Conservation (phyloP, 2,329 filamentous ascomycete genomes). For the Apiospora aurea region DNA sequence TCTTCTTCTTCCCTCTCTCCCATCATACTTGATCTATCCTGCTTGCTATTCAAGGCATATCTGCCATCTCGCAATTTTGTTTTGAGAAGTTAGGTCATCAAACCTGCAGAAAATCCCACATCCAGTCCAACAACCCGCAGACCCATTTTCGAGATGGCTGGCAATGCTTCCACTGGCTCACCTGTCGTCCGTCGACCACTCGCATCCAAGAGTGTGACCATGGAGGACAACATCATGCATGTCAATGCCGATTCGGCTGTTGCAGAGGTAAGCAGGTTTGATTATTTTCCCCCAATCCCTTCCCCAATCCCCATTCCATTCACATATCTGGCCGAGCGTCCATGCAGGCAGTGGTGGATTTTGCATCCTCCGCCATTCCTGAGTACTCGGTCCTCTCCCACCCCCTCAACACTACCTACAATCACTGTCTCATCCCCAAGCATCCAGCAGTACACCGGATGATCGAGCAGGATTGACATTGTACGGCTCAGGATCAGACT, state of each 20-base stretch:
- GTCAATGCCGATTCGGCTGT: conserved; percentile 46
- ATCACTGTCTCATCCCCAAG: not conserved
- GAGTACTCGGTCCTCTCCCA: not conserved
- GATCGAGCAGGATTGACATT: not conserved
- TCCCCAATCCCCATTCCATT: not conserved
- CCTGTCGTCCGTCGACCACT: conserved; percentile 47
- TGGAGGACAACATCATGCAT: conserved; percentile 47
- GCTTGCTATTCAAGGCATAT: conserved; percentile 40
- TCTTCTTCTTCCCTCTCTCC: conserved; percentile 33
- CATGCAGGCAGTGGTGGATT: not conserved
- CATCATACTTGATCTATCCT: conserved; percentile 38
- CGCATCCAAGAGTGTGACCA: conserved; percentile 41
- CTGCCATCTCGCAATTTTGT: conserved; percentile 38
- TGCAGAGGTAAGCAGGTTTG: conserved; percentile 38
- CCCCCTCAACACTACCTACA: not conserved
- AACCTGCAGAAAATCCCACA: conserved; percentile 24
- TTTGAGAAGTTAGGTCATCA: conserved; percentile 35
- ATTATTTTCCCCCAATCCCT: not conserved
- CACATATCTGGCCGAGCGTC: not conserved
- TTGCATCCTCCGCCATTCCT: not conserved
- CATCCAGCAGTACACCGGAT: not conserved
- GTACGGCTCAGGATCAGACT: conserved; percentile 1
- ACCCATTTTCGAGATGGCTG: conserved; percentile 47
- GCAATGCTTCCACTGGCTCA: conserved; percentile 49
- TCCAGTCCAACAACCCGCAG: conserved; percentile 25